Base-by-base conservation (phyloP, 2,329 filamentous ascomycete species). In the Alternaria sp. region DNA sequence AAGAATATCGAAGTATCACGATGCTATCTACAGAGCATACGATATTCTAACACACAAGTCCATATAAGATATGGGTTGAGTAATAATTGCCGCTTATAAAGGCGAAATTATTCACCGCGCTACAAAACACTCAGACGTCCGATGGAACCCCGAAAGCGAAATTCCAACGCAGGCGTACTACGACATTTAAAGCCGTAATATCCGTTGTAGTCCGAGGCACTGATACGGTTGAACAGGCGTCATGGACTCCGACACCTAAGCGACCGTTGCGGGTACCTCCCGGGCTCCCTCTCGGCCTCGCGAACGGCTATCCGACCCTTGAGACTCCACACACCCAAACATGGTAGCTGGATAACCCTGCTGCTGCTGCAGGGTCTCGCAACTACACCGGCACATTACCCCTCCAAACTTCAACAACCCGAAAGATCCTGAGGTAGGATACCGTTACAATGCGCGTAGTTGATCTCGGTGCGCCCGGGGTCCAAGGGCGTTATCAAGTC, bases 401-500 rank as follows among this genome's bases (percentile, higher is more conserved):
- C 24, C 13, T n/a, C 7, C 36, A 41, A 29, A 41, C 13, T 11
- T 21, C 26, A 24, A 3, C 6, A 17, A 21, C 8, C 44, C 21
- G 17, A 23, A 26, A 21, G 11, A 2, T 23, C 11, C 5, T 23
- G 31, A n/a, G 11, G 29, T 8, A 17, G 9, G 17, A 39, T 21
- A 40, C 10, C 13, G 17, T 23, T 3, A 57, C 2, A 29, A 73
- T 74, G 71, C 66, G 67, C 33, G 63, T 70, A 34, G 56, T 72
- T 23, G 65, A 73, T 39, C 72, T 74, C 53, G 72, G 72, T 33
- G 71, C 71, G 13, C 69, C 72, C 2, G 71, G 72, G 9, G 60
- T 73, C 21, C 72, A 74, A 57, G 71, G 71, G 11, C 66, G 67
- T 7, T 67, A 72, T 44, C 71, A 74, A 67, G 63, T 73, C 31